Evolutionary conservation across 371 early-diverging fungal species (phyloP).

Genomic region (Syncephalastrum racemosum): DNA sequence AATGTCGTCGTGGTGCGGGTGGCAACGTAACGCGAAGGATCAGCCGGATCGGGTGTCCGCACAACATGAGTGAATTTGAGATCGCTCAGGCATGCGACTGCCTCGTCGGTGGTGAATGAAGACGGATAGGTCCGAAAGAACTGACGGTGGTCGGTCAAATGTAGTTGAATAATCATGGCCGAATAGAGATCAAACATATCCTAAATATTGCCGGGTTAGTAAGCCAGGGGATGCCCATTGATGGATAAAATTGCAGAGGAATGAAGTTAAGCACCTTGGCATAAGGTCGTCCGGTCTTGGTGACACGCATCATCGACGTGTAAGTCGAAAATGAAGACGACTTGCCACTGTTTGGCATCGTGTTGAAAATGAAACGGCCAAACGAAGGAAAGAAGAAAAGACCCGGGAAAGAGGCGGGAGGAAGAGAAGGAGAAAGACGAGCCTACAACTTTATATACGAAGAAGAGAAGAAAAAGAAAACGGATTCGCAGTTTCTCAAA

Average conservation of each 20-base stretch:
- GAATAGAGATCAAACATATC: slow-evolving; percentile 49
- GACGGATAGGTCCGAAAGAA: slow-evolving; percentile 54
- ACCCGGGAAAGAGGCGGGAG: slow-evolving; percentile 4
- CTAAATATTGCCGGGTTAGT: slow-evolving; percentile 17
- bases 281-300: slow-evolving; percentile 36
- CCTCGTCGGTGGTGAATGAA: slow-evolving; percentile 61
- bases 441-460: slow-evolving; percentile 5
- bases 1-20: slow-evolving; percentile 52
- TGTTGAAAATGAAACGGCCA: slow-evolving; percentile 2
- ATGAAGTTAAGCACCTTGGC: slow-evolving; percentile 19
- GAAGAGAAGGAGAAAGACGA: background rate
- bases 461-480: slow-evolving; percentile 1
- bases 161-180: slow-evolving; percentile 42
- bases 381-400: slow-evolving; percentile 2
- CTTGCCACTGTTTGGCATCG: slow-evolving; percentile 17
- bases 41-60: slow-evolving; percentile 49
- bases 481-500: slow-evolving; percentile 3
- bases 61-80: slow-evolving; percentile 55
- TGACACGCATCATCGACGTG: slow-evolving; percentile 35
- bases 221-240: background rate
- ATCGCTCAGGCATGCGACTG: slow-evolving; percentile 43
- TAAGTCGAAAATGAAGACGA: slow-evolving; percentile 13
- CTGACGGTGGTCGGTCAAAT: slow-evolving; percentile 42
- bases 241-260: background rate
- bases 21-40: slow-evolving; percentile 44